A percentile compares a stretch with the other conserved stretches of the same genome.
Evolutionary conservation across 1,284 basidiomycete genomes (phyloP).

Genomic region (Ceratobasidium sp.): DNA sequence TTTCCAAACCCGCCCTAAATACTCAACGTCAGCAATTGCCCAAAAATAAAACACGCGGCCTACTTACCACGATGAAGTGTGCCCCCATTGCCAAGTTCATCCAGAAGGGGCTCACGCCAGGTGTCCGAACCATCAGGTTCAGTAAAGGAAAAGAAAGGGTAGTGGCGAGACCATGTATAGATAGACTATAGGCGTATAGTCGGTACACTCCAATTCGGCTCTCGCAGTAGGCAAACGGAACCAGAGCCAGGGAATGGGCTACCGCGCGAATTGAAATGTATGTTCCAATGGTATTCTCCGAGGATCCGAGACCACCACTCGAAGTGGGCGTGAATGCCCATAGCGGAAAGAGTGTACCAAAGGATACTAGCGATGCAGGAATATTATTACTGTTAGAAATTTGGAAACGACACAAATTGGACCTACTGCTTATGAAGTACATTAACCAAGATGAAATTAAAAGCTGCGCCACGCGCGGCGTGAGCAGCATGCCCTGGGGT

Average conservation of each 20-base stretch:
- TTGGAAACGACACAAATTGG: not conserved
- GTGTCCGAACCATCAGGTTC: constrained; percentile 9
- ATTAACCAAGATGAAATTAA: constrained; percentile 38
- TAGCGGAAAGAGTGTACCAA: constrained; percentile 17
- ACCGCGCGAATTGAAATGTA: constrained; percentile 32
- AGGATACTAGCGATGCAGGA: constrained; percentile 6
- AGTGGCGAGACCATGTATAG: not conserved
- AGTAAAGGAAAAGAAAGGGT: constrained; percentile 13
- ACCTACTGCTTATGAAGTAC: constrained; percentile 36
- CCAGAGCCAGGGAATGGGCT: constrained; percentile 1
- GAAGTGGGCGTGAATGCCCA: constrained; percentile 39
- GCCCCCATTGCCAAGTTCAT: not conserved
- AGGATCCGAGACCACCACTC: constrained; percentile 30
- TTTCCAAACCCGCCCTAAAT: constrained; percentile 8
- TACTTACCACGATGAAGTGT: constrained; percentile 16
- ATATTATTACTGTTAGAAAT: not conserved
- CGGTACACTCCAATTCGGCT: constrained; percentile 20
- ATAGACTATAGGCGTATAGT: constrained; percentile 31
- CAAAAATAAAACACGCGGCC: not conserved
- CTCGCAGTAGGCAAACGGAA: constrained; percentile 37
- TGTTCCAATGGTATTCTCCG: constrained; percentile 14
- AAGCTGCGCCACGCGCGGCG: constrained; percentile 24
- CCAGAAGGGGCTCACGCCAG: not conserved
- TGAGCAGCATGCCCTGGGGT: not conserved
- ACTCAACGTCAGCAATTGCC: not conserved